Evolutionary conservation across 2,329 filamentous ascomycete genomes (phyloP), one percentile per base, ranked within the genome.

Genomic region (Coniochaeta sp.): DNA sequence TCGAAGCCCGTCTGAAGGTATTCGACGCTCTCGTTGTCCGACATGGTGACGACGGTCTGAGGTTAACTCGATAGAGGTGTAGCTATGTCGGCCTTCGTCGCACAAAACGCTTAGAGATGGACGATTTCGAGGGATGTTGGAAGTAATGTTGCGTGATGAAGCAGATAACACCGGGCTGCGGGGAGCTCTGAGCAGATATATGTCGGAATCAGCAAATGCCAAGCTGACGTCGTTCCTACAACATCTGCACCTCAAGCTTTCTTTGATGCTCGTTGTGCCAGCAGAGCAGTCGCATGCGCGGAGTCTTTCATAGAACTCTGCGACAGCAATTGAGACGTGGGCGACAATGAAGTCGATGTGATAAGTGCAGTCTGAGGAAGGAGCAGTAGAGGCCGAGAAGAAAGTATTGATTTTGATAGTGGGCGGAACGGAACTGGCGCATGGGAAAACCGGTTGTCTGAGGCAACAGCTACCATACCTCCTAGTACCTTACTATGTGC

Each of bases 1-100:
- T 99, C 91, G 72, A 97, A 98, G 68, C 85, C 90, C 59, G 90
- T 83, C 70, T 93, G 86, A 34, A 98, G 87, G 72, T 98, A 99
- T 66, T 91, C 89, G 66, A 88, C 75, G 63, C 70, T 77, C 66
- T 93, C 90, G 64, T 85, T 78, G 68, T 88, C 85, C 31, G 82
- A 82, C 85, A 88, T 88, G 65, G 58, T 36, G 28, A 12, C 50
- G 58, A 12, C 28, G 33, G 17, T 6, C 31, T 31, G 44, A 52
- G 8, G 14, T 40, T n/a, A 17, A n/a, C 3, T 6, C 7, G 6
- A 31, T 52, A n/a, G 47, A 36, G 11, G 12, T 36, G 34, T 36
- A 36, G 34, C 34, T 9, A 12, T 36, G n/a, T n/a, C n/a, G 3
- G 34, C 34, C 34, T 36, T 9, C 12, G 34, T 31, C 8, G 12